A percentile compares a stretch with the other conserved stretches of the same genome.
Conservation (phyloP, 257 asterid genomes). For the Anisodus acutangulus region DNA sequence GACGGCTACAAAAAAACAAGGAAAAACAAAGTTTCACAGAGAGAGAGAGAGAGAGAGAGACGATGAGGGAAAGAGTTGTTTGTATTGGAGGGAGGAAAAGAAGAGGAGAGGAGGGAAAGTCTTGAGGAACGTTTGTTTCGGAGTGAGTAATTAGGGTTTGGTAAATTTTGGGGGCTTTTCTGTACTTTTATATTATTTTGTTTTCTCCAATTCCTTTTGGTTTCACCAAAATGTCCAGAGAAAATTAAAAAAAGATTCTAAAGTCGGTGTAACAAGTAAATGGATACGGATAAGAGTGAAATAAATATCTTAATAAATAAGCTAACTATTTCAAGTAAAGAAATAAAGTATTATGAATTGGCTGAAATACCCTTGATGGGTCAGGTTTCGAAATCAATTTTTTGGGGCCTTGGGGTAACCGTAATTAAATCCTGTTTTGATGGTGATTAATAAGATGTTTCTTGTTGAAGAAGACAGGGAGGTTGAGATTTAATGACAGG, state of each 20-base stretch:
- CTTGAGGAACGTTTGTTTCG: slow-evolving; percentile 38
- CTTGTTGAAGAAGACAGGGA: neutral
- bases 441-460: neutral
- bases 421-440: neutral
- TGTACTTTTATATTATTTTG: slow-evolving; percentile 47
- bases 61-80: neutral
- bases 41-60: neutral
- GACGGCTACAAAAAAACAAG: slow-evolving; percentile 17
- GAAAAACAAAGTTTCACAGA: neutral
- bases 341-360: neutral
- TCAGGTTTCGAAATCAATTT: neutral
- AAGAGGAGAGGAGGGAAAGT: slow-evolving; percentile 26
- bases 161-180: slow-evolving; percentile 46
- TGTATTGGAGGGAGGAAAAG: neutral
- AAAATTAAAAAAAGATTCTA: neutral
- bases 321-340: neutral
- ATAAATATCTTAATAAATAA: neutral
- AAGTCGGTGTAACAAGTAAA: slow-evolving; percentile 23
- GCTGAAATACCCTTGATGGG: slow-evolving; percentile 17
- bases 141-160: slow-evolving; percentile 52
- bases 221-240: neutral
- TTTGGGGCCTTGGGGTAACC: neutral
- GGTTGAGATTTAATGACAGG: neutral
- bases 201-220: slow-evolving; percentile 4
- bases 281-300: neutral